phyloP scores from a whole-genome alignment of 108 stramenopile genomes.

The Ochromonas danica region DNA sequence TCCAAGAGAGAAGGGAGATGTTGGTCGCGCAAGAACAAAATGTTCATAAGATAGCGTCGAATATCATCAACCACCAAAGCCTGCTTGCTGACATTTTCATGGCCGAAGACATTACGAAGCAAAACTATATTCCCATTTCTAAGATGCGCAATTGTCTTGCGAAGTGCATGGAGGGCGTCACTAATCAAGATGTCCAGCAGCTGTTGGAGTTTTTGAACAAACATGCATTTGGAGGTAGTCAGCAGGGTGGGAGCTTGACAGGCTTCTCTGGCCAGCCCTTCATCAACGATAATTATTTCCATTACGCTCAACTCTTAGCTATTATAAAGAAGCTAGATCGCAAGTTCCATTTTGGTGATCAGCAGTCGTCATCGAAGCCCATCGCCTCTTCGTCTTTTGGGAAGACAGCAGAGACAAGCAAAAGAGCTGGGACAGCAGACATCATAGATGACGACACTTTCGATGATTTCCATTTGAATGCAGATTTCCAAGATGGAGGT shows the following conservation, averaged over 20 bases:
- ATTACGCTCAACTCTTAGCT: no score
- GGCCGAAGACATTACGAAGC: conserved; percentile 4
- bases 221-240: no score
- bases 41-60: neutral
- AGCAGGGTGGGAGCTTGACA: no score
- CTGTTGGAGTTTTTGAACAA: neutral
- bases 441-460: neutral
- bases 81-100: neutral
- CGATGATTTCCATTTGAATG: neutral
- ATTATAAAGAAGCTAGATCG: no score
- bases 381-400: no score
- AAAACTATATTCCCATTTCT: neutral
- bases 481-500: neutral
- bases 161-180: neutral
- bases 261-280: no score
- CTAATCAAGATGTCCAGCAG: neutral
- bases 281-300: no score
- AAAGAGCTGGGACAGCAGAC: neutral
- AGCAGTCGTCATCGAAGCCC: no score
- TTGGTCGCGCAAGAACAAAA: neutral
- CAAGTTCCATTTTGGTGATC: no score
- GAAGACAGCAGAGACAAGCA: no score
- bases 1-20: neutral
- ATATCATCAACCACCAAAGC: neutral
- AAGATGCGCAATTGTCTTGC: neutral